Evolutionary conservation across 2,329 filamentous ascomycete species (phyloP), one percentile per base, ranked within the genome.

Genomic region (Endocalyx cinctus): DNA sequence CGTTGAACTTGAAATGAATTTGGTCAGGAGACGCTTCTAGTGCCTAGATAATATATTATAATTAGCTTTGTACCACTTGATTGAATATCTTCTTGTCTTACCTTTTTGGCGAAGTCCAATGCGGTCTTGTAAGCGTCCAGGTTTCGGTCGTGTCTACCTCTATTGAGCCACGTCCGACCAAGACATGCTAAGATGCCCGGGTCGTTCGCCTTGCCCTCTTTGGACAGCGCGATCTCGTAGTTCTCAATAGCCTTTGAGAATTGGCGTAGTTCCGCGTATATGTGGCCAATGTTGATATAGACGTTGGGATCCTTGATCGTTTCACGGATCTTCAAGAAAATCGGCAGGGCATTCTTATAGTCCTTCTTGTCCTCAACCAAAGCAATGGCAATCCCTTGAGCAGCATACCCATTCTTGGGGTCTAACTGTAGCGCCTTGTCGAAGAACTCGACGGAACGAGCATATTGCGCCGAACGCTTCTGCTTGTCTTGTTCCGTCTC

Each of bases 351-450:
- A 16, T 75, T 76, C 44, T 81, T 81, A 59, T 81, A 82, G 51
- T 97, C 88, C 60, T 92, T 96, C 66, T 84, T 92, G 58, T 97
- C 90, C 58, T 98, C 92, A 1, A 92, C 82, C 17, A 98, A 70
- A 7, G 90, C 89, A 54, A 98, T 97, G 11, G 87, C 92, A 45
- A 98, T 80, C 40, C 94, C 92, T 57, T 98, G 92, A 2, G 92
- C 92, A 6, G 94, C 94, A 57, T 94, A 95, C 0, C 92, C 90
- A 48, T 97, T 98, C 64, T 84, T 88, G 1, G 88, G 81, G 52
- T 98, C 92, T n/a, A 98, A 69, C 43, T 94, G 87, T 15, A 98
- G 69, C 5, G 90, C 90, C 64, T 98, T 98, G 58, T 97, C 92
- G 50, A 96, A 98, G 63, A 98, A 98, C 57, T 98, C 94, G 10